Evolutionary conservation across 106 monocot genomes (phyloP).

Genomic region (Cymbidium sinense): DNA sequence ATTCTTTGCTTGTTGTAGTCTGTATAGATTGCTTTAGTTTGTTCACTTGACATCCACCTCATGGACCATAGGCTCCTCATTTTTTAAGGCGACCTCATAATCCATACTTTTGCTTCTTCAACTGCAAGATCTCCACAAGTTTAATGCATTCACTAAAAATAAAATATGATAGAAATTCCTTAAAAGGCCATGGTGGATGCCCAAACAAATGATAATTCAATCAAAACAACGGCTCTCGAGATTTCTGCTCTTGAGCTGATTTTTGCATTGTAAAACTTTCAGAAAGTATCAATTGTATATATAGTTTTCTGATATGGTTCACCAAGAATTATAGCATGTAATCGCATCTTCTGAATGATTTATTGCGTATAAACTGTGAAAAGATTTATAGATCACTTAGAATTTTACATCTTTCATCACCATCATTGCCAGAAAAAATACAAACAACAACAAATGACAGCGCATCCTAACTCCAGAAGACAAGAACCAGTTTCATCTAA

Average conservation of each 20-base stretch:
- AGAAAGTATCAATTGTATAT: not conserved
- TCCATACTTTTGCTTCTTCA: constrained; percentile 46
- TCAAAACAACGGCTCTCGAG: not conserved
- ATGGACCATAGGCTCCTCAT: no score
- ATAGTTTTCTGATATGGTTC: not conserved
- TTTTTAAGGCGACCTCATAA: constrained; percentile 40
- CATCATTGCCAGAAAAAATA: not conserved
- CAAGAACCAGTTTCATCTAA: not conserved
- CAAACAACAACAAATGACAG: not conserved
- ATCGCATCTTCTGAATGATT: not conserved
- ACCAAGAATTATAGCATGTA: not conserved
- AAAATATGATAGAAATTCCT: not conserved
- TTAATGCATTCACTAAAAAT: no score
- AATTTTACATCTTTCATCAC: not conserved
- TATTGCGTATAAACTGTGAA: not conserved
- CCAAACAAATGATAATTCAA: not conserved
- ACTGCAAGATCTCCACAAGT: constrained; percentile 24
- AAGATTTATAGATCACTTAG: not conserved
- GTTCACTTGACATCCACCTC: constrained; percentile 61
- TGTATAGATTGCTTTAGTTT: constrained; percentile 51
- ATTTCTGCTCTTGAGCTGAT: not conserved
- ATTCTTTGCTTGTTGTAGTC: constrained; percentile 66
- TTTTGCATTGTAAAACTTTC: not conserved
- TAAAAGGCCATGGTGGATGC: not conserved
- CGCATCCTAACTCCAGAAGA: not conserved